These are phyloP conservation scores for Chenopodium suecicum DNA, from an alignment of 148 eudicot genomes.

Conservation along the genomic window DNA sequence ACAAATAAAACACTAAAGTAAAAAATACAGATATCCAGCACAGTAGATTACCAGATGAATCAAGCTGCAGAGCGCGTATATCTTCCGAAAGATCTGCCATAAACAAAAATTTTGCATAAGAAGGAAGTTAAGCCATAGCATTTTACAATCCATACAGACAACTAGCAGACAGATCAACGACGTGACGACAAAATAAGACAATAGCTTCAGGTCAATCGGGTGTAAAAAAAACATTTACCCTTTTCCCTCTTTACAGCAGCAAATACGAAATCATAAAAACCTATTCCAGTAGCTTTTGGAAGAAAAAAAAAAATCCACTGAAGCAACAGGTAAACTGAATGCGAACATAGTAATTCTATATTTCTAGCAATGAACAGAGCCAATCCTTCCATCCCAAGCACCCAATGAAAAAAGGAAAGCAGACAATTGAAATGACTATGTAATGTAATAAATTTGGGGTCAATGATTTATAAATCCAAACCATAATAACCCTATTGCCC, in stretches of 20 bases:
- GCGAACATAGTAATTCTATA: not conserved
- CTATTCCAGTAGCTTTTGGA: not conserved
- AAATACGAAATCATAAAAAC: not conserved
- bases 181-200: not conserved
- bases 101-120: not conserved
- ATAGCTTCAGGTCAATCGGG: not conserved
- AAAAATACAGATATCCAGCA: not conserved
- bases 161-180: not conserved
- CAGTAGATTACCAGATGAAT: conserved; percentile 57
- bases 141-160: not conserved
- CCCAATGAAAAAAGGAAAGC: not conserved
- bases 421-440: not conserved
- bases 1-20: no score
- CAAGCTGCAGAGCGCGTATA: conserved; percentile 84
- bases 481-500: not conserved
- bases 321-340: not conserved
- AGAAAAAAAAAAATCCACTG: not conserved
- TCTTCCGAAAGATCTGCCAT: conserved; percentile 69
- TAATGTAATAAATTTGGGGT: not conserved
- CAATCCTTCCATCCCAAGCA: not conserved
- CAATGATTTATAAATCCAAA: not conserved
- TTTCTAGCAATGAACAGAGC: not conserved
- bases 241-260: not conserved
- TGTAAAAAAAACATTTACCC: not conserved
- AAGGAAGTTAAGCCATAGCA: not conserved